Base-by-base conservation (phyloP, 2,329 filamentous ascomycete genomes). In the Cladorrhinum sp. region DNA sequence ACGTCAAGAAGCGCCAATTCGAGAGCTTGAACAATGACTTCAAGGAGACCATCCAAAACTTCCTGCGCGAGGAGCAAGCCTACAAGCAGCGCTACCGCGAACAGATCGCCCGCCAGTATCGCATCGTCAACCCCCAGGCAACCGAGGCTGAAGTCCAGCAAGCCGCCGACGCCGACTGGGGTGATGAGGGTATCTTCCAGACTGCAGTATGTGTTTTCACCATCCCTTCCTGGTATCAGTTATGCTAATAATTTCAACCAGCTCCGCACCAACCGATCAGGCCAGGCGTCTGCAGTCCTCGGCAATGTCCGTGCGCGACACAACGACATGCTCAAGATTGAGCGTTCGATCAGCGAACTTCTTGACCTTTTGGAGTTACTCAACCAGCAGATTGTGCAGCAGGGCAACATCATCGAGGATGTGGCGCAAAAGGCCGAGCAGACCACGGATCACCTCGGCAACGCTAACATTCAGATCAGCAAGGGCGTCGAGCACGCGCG, bases 111-210 rank as follows among this genome's bases (percentile, higher is more conserved):
- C 83, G 91, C 69, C 91, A 95, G 75, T 93, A 91, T 75, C 82
- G 86, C 60, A 92, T 94, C 71, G 89, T 92, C 67, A 91, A 92
- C 73, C 90, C 90, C 56, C 87, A 92, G 50, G 91, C 90, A n/a
- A 83, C 83, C 54, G 89, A 92, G 62, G 78, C 82, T 1, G 88
- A 94, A 74, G 86, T 93, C 2, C 78, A 82, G 54, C 79, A 90
- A 72, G 89, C 89, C 2, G 79, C 86, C 23, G 81, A 90, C 67
- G 80, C 85, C 58, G 87, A 92, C 72, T 90, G 89, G 87, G 86
- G 87, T 58, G 84, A 90, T 62, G 88, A 93, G 77, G 88, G 89
- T 69, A 87, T 95, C 59, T 95, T 94, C 78, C 88, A 92, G 75
- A 88, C 86, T 60, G 90, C 90, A 62, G 90, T 94, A 82, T 74